phyloP scores from a whole-genome alignment of 2,329 filamentous ascomycete species.

The Sporothrix mexicana region DNA sequence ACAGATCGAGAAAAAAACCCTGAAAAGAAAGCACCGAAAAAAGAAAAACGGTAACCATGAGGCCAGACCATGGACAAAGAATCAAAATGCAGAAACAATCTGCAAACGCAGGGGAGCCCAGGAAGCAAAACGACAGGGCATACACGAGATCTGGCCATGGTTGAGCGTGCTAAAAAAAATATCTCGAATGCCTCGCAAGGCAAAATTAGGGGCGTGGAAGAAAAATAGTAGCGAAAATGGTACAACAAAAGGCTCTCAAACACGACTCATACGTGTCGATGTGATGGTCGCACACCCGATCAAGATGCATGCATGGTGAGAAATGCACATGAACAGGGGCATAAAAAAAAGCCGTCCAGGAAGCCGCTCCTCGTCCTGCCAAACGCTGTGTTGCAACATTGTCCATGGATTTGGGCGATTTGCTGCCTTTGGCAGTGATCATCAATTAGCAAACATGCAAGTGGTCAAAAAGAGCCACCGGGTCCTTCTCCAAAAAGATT shows the following conservation, averaged over 20 bases:
- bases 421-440: conserved; percentile 10
- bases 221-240: neutral
- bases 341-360: neutral
- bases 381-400: neutral
- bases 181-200: neutral
- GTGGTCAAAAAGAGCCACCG: neutral
- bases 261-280: conserved; percentile 4
- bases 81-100: conserved; percentile 17
- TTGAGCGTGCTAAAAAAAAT: neutral
- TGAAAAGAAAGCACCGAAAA: neutral
- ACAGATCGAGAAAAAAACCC: conserved; percentile 5
- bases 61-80: neutral
- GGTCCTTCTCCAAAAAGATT: too few species aligned
- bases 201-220: neutral
- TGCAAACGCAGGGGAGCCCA: conserved; percentile 2
- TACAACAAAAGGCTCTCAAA: neutral
- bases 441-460: neutral
- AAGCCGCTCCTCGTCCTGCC: neutral
- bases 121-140: neutral
- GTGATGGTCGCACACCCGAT: neutral
- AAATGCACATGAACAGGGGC: neutral
- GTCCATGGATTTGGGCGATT: neutral
- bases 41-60: neutral
- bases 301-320: neutral
- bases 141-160: conserved; percentile 3